These are phyloP conservation scores for Microcyclospora tardicrescens DNA, from an alignment of 2,329 filamentous ascomycete genomes.

Conservation along the genomic window DNA sequence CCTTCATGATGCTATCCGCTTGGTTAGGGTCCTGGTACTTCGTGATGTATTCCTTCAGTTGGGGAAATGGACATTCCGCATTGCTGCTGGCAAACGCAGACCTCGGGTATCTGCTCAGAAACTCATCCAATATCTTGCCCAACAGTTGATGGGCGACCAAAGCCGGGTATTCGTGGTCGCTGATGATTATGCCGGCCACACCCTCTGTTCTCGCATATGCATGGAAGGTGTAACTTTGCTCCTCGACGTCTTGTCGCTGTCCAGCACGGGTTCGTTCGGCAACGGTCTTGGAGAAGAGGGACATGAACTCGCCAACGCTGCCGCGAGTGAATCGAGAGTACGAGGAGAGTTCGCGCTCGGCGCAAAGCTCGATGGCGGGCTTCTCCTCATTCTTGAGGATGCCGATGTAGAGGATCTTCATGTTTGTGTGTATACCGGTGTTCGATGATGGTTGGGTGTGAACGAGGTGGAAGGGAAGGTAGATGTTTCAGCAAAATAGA, in stretches of 20 bases:
- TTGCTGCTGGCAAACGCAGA: slow-evolving; percentile 49
- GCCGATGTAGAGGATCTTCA: slow-evolving; percentile 83
- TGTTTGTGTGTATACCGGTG: slow-evolving; percentile 30
- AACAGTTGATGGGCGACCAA: slow-evolving; percentile 78
- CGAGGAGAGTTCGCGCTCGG: slow-evolving; percentile 62
- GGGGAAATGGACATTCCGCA: slow-evolving; percentile 48
- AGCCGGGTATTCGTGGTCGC: slow-evolving; percentile 42
- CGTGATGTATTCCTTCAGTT: slow-evolving; percentile 64
- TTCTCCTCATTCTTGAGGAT: slow-evolving; percentile 68
- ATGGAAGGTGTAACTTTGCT: slow-evolving; percentile 58
- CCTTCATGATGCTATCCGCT: slow-evolving; percentile 64
- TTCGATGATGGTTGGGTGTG: too few relatives aligned
- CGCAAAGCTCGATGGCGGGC: slow-evolving; percentile 62
- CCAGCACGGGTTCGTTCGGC: slow-evolving; percentile 74
- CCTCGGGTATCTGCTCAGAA: slow-evolving; percentile 61
- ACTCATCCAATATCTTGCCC: slow-evolving; percentile 78
- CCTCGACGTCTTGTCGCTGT: slow-evolving; percentile 63
- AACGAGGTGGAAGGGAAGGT: too few relatives aligned
- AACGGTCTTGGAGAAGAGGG: slow-evolving; percentile 72
- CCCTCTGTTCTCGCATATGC: slow-evolving; percentile 34
- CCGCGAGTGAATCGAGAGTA: slow-evolving; percentile 67
- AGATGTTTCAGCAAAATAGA: too few relatives aligned
- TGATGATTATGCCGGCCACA: slow-evolving; percentile 34
- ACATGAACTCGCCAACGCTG: slow-evolving; percentile 59
- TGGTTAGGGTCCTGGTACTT: slow-evolving; percentile 79